Evolutionary conservation across 75 land plant genomes (phyloP).

Genomic region (Picea glauca): DNA sequence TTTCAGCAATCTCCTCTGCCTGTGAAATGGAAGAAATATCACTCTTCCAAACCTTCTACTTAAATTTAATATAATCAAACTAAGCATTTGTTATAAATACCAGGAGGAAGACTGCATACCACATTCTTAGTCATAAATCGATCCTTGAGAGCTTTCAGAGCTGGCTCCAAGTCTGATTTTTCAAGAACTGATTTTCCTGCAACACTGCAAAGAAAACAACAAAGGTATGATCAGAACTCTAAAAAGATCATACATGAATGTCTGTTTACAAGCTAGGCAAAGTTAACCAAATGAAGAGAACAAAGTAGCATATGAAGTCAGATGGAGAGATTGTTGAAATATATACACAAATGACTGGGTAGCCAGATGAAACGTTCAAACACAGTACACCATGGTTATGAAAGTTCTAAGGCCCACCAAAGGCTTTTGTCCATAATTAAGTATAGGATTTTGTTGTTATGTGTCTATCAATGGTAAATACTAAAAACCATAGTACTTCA

Average conservation of each 20-base stretch:
- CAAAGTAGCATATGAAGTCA: neutral
- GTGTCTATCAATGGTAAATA: too few species aligned
- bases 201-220: constrained; percentile 42
- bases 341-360: neutral
- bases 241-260: neutral
- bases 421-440: neutral
- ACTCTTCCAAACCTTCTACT: neutral
- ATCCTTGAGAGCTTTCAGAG: constrained; percentile 88
- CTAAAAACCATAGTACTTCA: neutral
- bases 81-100: neutral
- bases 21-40: constrained; percentile 10
- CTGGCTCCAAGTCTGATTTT: constrained; percentile 86
- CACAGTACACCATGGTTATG: neutral
- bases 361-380: neutral
- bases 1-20: constrained; percentile 99
- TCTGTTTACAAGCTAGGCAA: neutral
- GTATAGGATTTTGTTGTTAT: neutral
- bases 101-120: constrained; percentile 46
- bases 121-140: constrained; percentile 98
- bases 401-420: neutral
- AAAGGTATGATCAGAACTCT: neutral
- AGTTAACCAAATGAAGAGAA: neutral
- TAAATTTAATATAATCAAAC: neutral
- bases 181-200: constrained; percentile 89
- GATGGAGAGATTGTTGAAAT: too few species aligned